A percentile compares a stretch with the other conserved stretches of the same genome.
Conservation (phyloP, 2,329 filamentous ascomycete species). For the Aureobasidium sp. region DNA sequence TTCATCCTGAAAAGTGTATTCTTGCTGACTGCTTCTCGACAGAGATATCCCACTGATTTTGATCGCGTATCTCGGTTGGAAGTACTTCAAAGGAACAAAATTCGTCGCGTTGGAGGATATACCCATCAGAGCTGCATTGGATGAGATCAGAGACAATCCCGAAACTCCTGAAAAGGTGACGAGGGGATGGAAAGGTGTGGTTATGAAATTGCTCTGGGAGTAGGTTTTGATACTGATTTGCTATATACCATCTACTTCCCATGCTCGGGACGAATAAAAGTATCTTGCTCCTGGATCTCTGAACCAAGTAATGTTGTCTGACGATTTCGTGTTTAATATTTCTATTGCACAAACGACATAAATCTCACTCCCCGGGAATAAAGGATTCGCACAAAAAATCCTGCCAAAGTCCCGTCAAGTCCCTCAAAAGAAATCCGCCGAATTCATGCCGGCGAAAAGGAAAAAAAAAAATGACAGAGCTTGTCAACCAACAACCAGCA, state of each 20-base stretch:
- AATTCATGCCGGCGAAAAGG: too few relatives aligned
- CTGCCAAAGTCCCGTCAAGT: too few relatives aligned
- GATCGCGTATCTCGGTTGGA: slow-evolving; percentile 26
- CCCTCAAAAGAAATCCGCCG: too few relatives aligned
- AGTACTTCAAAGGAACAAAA: slow-evolving; percentile 23
- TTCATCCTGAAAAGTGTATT: too few relatives aligned
- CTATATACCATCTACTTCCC: too few relatives aligned
- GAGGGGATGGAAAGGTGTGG: not conserved
- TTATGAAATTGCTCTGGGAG: slow-evolving; percentile 5
- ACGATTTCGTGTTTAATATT: too few relatives aligned
- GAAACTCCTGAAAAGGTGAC: not conserved
- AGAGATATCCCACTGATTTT: slow-evolving; percentile 25
- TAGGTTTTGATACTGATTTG: not conserved
- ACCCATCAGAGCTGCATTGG: slow-evolving; percentile 1
- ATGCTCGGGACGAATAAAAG: too few relatives aligned
- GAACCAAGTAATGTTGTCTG: too few relatives aligned
- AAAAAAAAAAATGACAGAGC: not conserved
- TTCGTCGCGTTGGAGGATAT: slow-evolving; percentile 19
- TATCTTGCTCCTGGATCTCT: too few relatives aligned
- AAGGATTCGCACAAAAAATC: too few relatives aligned
- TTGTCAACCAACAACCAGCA: not conserved
- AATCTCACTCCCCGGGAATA: too few relatives aligned
- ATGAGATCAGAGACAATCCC: slow-evolving; percentile 4
- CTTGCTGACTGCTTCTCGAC: not conserved
- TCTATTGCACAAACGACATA: too few relatives aligned